Percentiles rank a stretch among this genome's conserved stretches.
phyloP scores from a whole-genome alignment of 768 basidiomycete species.

The Rhodotorula diobovata region DNA sequence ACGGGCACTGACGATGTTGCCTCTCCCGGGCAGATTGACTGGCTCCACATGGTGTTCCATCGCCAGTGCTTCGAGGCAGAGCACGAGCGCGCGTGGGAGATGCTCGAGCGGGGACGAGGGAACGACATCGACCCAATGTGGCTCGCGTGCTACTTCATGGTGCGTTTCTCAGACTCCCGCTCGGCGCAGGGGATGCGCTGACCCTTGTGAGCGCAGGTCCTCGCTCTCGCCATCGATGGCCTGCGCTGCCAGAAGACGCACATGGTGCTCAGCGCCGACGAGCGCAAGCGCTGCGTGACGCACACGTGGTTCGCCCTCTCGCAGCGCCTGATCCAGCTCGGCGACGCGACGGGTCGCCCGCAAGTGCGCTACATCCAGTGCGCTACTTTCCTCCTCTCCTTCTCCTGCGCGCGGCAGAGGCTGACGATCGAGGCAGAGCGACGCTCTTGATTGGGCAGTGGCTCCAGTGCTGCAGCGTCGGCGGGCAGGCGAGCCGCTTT shows the following conservation, averaged over 20 bases:
- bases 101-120: constrained; percentile 17
- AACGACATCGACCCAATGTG: constrained; percentile 36
- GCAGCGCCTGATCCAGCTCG: constrained; percentile 20
- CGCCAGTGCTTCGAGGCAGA: constrained; percentile 16
- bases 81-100: constrained; percentile 30
- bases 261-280: neutral
- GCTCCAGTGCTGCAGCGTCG: constrained; percentile 10
- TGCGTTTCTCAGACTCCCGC: neutral
- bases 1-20: neutral
- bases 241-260: constrained; percentile 2
- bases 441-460: constrained; percentile 16
- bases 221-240: constrained; percentile 33
- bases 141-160: constrained; percentile 33
- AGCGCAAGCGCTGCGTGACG: constrained; percentile 8
- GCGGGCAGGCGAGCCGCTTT: constrained; percentile 19
- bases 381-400: neutral
- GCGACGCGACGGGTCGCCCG: constrained; percentile 5
- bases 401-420: too few species aligned
- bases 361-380: constrained; percentile 27
- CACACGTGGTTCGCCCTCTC: constrained; percentile 15
- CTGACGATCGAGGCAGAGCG: neutral
- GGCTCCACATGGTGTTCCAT: constrained; percentile 12
- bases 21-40: constrained; percentile 7
- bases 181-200: too few species aligned
- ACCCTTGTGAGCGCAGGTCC: constrained; percentile 1